These are phyloP conservation scores for Sclerospora graminicola DNA, from an alignment of 352 stramenopile genomes.

Conservation along the genomic window DNA sequence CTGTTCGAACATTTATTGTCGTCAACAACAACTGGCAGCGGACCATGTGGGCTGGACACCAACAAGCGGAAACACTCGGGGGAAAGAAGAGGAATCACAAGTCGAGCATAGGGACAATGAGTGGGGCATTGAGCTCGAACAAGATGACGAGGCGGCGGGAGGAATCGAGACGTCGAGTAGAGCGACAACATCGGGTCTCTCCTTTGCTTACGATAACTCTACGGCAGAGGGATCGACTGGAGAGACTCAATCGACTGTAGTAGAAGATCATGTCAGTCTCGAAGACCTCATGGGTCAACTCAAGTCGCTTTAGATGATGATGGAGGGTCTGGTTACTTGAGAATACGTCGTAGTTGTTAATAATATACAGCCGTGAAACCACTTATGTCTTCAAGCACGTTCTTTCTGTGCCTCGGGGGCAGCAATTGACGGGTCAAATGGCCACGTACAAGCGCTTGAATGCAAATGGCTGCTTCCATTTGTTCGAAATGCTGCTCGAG, in stretches of 20 bases:
- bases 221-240: not conserved
- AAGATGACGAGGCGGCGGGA: constrained; percentile 9
- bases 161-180: not conserved
- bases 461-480: no score
- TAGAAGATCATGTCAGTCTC: constrained; percentile 42
- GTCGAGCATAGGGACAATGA: constrained; percentile 76
- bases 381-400: no score
- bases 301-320: constrained; percentile 58
- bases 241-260: constrained; percentile 17
- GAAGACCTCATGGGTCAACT: constrained; percentile 77
- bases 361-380: no score
- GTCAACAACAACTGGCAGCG: constrained; percentile 42
- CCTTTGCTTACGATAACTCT: constrained; percentile 48
- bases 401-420: no score
- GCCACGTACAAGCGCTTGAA: no score
- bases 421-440: no score
- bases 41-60: constrained; percentile 49
- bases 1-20: constrained; percentile 72
- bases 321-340: no score
- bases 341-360: no score
- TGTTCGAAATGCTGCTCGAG: no score
- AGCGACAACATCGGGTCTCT: constrained; percentile 28
- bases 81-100: constrained; percentile 20
- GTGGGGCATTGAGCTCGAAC: constrained; percentile 77
- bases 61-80: constrained; percentile 69